Evolutionary conservation across 176 grass and related monocot species (phyloP), one percentile per base, ranked within the genome.

Genomic region (Areca catechu): DNA sequence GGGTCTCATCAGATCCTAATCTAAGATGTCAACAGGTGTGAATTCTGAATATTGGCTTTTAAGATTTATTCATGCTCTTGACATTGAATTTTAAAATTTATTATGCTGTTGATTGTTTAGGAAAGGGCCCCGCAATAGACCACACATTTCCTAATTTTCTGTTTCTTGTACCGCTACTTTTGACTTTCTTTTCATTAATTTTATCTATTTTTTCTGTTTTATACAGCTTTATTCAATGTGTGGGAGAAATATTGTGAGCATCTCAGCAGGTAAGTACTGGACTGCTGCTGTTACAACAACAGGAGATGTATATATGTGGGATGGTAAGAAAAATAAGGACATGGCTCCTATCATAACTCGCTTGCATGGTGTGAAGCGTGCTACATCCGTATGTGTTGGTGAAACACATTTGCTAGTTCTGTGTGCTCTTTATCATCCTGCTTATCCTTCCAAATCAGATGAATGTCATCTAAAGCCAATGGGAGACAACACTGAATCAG

Each of bases 251-350:
- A 68, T 85, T 62, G 72, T 89, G 52, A 89, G 67, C 67, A 89
- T 93, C 66, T 93, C 94, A 17, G 94, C 87, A 71, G 94, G 94
- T 60, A 98, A 98, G 53, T 85, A 93, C 68, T 98, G 94, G 94
- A 85, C 84, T 48, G 84, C 94, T 68, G 56, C 77, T 70, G 79
- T 86, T 72, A 92, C 94, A 67, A 68, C 84, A 71, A 89, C 81
- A 49, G 94, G 94, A 72, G 81, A 93, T 78, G 81, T 98, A 72
- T 93, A 88, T 65, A 89, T 93, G 88, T 98, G 87, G 73, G 94
- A 98, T 74, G 94, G 84, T 62, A 98, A 98, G 76, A 98, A 86
- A 56, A 67, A 56, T 43, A 93, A 81, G 66, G 88, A 90, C 50
- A 76, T 83, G 62, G 79, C 19, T 37, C 87, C 84, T 74, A 19